These are phyloP conservation scores for Echium plantagineum DNA, from an alignment of 257 asterid genomes.

Conservation along the genomic window DNA sequence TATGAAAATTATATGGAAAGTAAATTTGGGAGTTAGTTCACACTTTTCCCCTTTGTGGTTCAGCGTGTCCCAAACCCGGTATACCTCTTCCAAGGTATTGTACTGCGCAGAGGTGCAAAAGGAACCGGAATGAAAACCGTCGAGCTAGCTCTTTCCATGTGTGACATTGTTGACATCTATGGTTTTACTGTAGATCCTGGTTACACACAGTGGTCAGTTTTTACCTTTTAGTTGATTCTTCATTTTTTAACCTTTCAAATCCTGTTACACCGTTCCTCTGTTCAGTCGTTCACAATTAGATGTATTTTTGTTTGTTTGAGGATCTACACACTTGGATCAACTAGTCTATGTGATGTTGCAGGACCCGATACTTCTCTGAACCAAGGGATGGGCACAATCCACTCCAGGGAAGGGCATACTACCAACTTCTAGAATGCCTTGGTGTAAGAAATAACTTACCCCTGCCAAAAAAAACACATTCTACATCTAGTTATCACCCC, in stretches of 20 bases:
- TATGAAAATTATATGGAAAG: background rate
- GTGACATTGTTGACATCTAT: slow-evolving; percentile 85
- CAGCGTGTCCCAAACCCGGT: slow-evolving; percentile 90
- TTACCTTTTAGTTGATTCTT: background rate
- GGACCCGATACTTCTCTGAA: slow-evolving; percentile 90
- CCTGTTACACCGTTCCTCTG: background rate
- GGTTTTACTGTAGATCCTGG: slow-evolving; percentile 99
- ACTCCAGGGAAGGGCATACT: slow-evolving; percentile 98
- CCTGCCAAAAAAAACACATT: background rate
- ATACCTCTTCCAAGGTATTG: slow-evolving; percentile 96
- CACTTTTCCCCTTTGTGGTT: slow-evolving; percentile 7
- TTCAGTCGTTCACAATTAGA: background rate
- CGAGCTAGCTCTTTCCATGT: slow-evolving; percentile 97
- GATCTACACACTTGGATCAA: slow-evolving; percentile 3
- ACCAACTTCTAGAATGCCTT: slow-evolving; percentile 97
- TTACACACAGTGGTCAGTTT: slow-evolving; percentile 85
- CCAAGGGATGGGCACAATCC: slow-evolving; percentile 99
- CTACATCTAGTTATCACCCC: background rate
- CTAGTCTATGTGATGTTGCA: slow-evolving; percentile 71
- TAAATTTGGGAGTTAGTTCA: background rate
- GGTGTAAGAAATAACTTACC: slow-evolving; percentile 49
- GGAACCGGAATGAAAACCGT: slow-evolving; percentile 99
- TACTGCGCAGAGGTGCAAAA: slow-evolving; percentile 94
- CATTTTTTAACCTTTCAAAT: background rate
- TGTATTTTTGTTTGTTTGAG: background rate